phyloP scores from a whole-genome alignment of 2,329 filamentous ascomycete genomes.

The Diaporthe batatas region DNA sequence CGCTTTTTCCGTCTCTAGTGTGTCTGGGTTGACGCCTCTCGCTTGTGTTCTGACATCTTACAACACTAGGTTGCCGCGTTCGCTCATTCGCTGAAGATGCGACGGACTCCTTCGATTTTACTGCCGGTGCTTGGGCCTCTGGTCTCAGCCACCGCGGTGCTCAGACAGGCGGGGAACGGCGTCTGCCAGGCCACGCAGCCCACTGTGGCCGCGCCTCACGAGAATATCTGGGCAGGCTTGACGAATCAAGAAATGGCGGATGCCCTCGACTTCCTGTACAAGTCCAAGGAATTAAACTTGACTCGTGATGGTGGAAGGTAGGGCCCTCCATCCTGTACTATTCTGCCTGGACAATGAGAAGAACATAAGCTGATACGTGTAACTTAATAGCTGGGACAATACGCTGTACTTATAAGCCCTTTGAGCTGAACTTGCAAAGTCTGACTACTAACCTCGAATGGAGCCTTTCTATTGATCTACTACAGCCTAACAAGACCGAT shows the following conservation, averaged over 20 bases:
- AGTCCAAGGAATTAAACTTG: slow-evolving; percentile 17
- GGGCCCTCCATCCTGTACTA: too few species aligned
- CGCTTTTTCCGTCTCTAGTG: too few species aligned
- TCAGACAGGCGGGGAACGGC: not conserved
- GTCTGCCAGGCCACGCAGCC: slow-evolving; percentile 16
- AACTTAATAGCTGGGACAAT: not conserved
- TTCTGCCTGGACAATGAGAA: not conserved
- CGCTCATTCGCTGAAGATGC: not conserved
- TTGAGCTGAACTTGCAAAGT: too few species aligned
- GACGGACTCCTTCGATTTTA: not conserved
- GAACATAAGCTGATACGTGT: not conserved
- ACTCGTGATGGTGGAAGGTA: slow-evolving; percentile 11
- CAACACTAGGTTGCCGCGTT: not conserved
- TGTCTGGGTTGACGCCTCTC: slow-evolving; percentile 1
- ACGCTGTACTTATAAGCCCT: not conserved
- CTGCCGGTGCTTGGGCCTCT: not conserved
- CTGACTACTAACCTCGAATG: not conserved
- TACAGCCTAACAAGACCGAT: slow-evolving; percentile 13
- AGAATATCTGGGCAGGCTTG: slow-evolving; percentile 11
- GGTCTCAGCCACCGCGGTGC: not conserved
- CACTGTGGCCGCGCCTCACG: slow-evolving; percentile 1
- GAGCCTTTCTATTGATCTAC: slow-evolving; percentile 12
- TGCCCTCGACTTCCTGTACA: slow-evolving; percentile 2
- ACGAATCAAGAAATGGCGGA: slow-evolving; percentile 9
- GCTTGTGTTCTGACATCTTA: not conserved